Evolutionary conservation across 345 rosid genomes (phyloP), one percentile per base, ranked within the genome.

Genomic region (Draba incana): DNA sequence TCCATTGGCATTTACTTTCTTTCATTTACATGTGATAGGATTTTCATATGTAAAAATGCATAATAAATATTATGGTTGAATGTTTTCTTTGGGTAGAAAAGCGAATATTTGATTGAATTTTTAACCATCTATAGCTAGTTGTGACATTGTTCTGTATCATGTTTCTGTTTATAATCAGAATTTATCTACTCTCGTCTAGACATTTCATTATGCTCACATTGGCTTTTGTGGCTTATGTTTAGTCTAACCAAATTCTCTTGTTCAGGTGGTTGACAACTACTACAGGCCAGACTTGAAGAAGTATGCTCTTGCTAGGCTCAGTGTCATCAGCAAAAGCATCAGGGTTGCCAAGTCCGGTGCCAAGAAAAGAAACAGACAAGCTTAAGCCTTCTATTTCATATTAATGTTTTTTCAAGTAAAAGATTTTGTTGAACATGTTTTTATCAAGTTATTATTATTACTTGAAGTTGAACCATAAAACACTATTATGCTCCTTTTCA

Each of bases 351-450:
- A 86, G 74, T 89, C 97, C 30, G 99, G 98, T 75, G 88, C 76
- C 67, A 92, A 89, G 89, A 87, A 91, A 93, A 87, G 81, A 81
- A 91, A 83, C 81, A 88, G 98, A 67, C 98, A 92, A 73, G 87
- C 68, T 61, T 55, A 44, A 14, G 51, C 54, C 31, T 41, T 10
- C 5, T n/a, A 14, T 8, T 0, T 46, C 41, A 37, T 50, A 67
- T 4, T 2, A 25, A 8, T 54, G 62, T 51, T 53, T 54, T 62
- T 55, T 62, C 43, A 49, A 69, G 70, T 62, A 57, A 56, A 30
- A 75, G 79, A 55, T 75, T 75, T 75, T 68, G 69, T 25, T 56
- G 73, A 60, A 67, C 68, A 67, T 30, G 28, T 38, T 68, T 48
- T 65, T 8, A 43, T 13, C 56, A 20, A 20, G 20, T 20, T 38